phyloP scores from a whole-genome alignment of 768 basidiomycete species.

The Collybia sordida region DNA sequence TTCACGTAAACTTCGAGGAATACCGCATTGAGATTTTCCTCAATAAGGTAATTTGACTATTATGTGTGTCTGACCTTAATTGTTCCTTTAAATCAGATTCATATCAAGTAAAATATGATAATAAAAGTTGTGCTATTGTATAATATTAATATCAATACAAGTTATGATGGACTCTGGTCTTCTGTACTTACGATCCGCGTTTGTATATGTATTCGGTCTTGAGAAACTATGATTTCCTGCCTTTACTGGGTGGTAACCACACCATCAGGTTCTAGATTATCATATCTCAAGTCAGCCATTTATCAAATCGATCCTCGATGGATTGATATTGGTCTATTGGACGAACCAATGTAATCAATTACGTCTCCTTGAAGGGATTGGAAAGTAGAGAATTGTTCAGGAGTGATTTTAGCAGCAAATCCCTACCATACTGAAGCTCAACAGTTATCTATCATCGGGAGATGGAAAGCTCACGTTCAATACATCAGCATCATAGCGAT shows the following conservation, averaged over 20 bases:
- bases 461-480: slow-evolving; percentile 31
- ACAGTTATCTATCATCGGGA: neutral
- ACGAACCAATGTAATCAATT: slow-evolving; percentile 50
- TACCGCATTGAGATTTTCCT: no score
- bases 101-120: no score
- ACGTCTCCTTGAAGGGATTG: slow-evolving; percentile 28
- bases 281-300: neutral
- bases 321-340: neutral
- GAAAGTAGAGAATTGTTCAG: slow-evolving; percentile 26
- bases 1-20: no score
- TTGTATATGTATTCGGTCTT: neutral
- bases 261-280: slow-evolving; percentile 37
- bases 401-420: slow-evolving; percentile 27
- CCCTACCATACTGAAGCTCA: slow-evolving; percentile 16
- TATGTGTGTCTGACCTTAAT: no score
- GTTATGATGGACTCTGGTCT: no score
- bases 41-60: no score
- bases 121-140: no score
- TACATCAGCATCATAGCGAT: slow-evolving; percentile 31
- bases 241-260: slow-evolving; percentile 38
- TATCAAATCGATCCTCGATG: neutral
- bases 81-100: no score
- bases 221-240: neutral
- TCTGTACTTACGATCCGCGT: no score
- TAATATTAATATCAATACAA: no score